Percentiles rank a stretch among this genome's conserved stretches.
Evolutionary conservation across 805 yeast genomes (phyloP).

Genomic region (Candida sanyiensis): DNA sequence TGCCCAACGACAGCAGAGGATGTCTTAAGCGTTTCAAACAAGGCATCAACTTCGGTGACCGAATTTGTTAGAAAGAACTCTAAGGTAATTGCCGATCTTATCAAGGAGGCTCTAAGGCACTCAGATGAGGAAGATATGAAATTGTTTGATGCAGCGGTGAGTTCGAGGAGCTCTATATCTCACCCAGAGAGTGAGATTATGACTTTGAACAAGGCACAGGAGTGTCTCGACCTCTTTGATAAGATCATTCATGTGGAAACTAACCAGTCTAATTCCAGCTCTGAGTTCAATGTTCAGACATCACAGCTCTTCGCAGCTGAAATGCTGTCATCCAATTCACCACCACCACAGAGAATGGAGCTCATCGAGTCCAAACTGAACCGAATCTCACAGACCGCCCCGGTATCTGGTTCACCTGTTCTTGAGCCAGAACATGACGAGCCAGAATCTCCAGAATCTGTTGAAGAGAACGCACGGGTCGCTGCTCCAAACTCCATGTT

Average conservation of each 20-base stretch:
- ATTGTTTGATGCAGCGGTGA: conserved; percentile 18
- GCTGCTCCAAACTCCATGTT: no score
- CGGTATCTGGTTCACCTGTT: neutral
- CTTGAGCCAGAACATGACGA: no score
- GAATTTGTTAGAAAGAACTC: conserved; percentile 55
- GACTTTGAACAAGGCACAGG: conserved; percentile 13
- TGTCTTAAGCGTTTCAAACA: conserved; percentile 42
- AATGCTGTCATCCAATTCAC: neutral
- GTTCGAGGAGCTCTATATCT: neutral
- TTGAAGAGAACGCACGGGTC: neutral
- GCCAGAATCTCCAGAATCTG: no score
- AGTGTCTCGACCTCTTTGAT: conserved; percentile 9
- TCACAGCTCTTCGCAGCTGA: conserved; percentile 6
- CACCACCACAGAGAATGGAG: conserved; percentile 1
- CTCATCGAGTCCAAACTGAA: conserved; percentile 6
- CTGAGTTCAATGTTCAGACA: neutral
- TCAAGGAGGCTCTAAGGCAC: conserved; percentile 30
- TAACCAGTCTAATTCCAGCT: neutral
- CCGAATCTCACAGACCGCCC: neutral
- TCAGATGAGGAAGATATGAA: conserved; percentile 32
- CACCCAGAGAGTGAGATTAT: neutral
- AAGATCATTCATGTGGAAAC: neutral
- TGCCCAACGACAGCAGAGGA: conserved; percentile 56
- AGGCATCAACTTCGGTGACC: conserved; percentile 30
- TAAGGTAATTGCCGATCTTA: conserved; percentile 51